Percentiles rank a stretch among this genome's conserved stretches.
Conservation (phyloP, 2,329 filamentous ascomycete species). For the Emmonsiellopsis sp. region DNA sequence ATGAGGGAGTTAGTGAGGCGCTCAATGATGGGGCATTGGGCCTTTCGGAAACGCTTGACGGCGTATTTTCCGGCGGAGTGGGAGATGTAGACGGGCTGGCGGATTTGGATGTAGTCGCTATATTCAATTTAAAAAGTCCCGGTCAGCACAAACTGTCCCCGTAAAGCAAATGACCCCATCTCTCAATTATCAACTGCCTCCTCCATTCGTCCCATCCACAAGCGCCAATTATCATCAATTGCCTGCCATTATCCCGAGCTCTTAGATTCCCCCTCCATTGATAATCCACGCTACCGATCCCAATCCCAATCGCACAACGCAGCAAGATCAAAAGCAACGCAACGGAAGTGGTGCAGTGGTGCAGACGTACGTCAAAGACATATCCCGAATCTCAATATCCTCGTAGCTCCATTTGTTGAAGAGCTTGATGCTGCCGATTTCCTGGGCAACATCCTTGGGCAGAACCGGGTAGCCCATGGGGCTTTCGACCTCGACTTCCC, state of each 20-base stretch:
- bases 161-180: background rate
- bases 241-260: background rate
- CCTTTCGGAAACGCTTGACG: constrained; percentile 99
- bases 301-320: background rate
- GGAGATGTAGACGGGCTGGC: constrained; percentile 96
- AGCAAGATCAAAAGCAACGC: background rate
- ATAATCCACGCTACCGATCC: no score
- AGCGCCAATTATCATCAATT: background rate
- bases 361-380: constrained; percentile 90
- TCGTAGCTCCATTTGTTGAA: constrained; percentile 99
- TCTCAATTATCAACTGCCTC: background rate
- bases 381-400: constrained; percentile 99
- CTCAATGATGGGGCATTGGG: constrained; percentile 99
- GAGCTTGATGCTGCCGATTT: constrained; percentile 89
- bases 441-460: constrained; percentile 82
- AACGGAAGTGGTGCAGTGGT: constrained; percentile 1
- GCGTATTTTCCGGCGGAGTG: constrained; percentile 98
- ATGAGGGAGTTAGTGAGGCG: constrained; percentile 99
- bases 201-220: background rate
- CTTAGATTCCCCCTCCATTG: background rate
- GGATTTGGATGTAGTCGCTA: constrained; percentile 99
- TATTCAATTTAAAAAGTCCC: constrained; percentile 15
- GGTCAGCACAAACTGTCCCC: constrained; percentile 22
- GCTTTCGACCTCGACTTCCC: constrained; percentile 87
- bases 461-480: constrained; percentile 67